Evolutionary conservation across 2,329 filamentous ascomycete genomes (phyloP).

Genomic region (Aspergillus japonicus): DNA sequence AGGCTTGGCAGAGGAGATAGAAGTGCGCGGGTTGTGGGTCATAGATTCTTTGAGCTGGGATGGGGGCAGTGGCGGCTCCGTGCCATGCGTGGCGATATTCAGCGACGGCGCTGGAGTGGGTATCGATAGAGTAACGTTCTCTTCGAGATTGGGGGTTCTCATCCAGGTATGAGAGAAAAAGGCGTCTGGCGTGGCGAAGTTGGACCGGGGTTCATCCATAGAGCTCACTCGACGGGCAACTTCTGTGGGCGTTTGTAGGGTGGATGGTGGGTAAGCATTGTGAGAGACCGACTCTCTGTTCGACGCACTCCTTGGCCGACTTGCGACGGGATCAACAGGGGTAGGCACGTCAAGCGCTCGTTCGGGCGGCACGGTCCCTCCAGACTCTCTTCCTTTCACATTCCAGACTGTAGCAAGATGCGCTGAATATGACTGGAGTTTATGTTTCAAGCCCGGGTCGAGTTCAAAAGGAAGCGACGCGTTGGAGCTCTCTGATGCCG

Average conservation of each 20-base stretch:
- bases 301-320: slow-evolving; percentile 10
- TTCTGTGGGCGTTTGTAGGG: not conserved
- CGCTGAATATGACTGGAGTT: slow-evolving; percentile 28
- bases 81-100: slow-evolving; percentile 20
- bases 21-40: slow-evolving; percentile 15
- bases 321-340: not conserved
- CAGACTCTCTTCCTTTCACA: slow-evolving; percentile 12
- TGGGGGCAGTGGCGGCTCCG: slow-evolving; percentile 21
- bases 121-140: slow-evolving; percentile 25
- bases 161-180: slow-evolving; percentile 32
- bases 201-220: slow-evolving; percentile 12
- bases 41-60: slow-evolving; percentile 19
- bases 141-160: slow-evolving; percentile 27
- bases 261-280: slow-evolving; percentile 2
- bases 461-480: slow-evolving; percentile 19
- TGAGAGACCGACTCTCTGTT: slow-evolving; percentile 2
- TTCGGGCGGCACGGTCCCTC: not conserved
- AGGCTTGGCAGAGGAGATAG: slow-evolving; percentile 22
- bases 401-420: slow-evolving; percentile 32
- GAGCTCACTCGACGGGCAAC: slow-evolving; percentile 3
- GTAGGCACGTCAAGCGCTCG: not conserved
- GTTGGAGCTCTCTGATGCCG: slow-evolving; percentile 4
- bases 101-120: slow-evolving; percentile 31
- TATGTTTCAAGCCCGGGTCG: slow-evolving; percentile 28
- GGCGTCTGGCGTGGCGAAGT: slow-evolving; percentile 18